Percentiles rank a stretch among this genome's conserved stretches.
phyloP scores from a whole-genome alignment of 768 basidiomycete genomes.

The Suillus tomentosus region DNA sequence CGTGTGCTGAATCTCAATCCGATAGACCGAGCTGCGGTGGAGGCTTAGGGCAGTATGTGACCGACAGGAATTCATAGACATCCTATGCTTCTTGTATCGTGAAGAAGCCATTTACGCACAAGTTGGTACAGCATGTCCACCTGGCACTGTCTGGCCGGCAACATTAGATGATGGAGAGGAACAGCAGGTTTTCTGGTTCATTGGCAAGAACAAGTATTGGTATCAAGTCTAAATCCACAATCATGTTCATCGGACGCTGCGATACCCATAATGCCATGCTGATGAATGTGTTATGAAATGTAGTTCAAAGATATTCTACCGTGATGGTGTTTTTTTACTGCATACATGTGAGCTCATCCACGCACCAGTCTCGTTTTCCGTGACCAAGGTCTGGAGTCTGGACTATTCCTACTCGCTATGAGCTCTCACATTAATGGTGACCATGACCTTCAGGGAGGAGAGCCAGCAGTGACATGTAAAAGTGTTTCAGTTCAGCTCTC shows the following conservation, averaged over 20 bases:
- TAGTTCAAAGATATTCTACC: not conserved
- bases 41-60: conserved; percentile 73
- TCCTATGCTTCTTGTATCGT: conserved; percentile 53
- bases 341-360: not conserved
- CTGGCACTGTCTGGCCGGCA: conserved; percentile 29
- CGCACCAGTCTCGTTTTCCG: not conserved
- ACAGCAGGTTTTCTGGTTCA: conserved; percentile 55
- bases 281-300: not conserved
- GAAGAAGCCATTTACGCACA: conserved; percentile 50
- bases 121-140: conserved; percentile 17
- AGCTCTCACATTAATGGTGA: not conserved
- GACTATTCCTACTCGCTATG: not conserved
- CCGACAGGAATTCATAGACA: conserved; percentile 69
- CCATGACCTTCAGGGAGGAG: not conserved
- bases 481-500: not conserved
- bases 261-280: not conserved
- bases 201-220: conserved; percentile 59
- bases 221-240: conserved; percentile 52
- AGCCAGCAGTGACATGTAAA: not conserved
- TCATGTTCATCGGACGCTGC: not conserved
- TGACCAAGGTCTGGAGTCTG: not conserved
- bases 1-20: conserved; percentile 12
- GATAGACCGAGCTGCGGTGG: conserved; percentile 70
- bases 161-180: conserved; percentile 57
- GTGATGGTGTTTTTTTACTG: not conserved